phyloP scores from a whole-genome alignment of 371 early-diverging fungal species.

The Dinochytrium kinnereticum region DNA sequence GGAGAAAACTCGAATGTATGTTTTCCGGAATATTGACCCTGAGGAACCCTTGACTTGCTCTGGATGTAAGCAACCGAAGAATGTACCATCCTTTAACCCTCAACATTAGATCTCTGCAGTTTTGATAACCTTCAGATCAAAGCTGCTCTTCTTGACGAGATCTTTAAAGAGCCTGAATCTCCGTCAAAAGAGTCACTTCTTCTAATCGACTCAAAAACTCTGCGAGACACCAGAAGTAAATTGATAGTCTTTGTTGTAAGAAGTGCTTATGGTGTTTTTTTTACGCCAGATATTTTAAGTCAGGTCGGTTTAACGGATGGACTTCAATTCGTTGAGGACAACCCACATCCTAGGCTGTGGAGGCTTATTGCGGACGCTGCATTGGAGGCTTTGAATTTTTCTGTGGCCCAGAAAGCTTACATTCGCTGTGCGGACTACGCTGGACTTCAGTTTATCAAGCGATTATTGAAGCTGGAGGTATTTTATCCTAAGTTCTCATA shows the following conservation, averaged over 20 bases:
- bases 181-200: conserved; percentile 44
- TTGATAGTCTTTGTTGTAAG: too few relatives aligned
- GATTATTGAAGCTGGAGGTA: conserved; percentile 53
- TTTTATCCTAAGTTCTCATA: neutral
- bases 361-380: conserved; percentile 56
- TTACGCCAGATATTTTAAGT: conserved; percentile 39
- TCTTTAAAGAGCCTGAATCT: conserved; percentile 50
- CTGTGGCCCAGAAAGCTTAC: conserved; percentile 52
- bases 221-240: conserved; percentile 54
- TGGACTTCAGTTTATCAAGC: conserved; percentile 56
- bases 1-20: conserved; percentile 60
- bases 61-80: conserved; percentile 59
- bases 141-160: conserved; percentile 52
- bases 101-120: conserved; percentile 51
- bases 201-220: conserved; percentile 47
- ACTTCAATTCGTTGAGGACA: conserved; percentile 53
- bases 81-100: too few relatives aligned
- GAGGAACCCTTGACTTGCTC: conserved; percentile 58
- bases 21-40: conserved; percentile 54
- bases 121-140: conserved; percentile 57
- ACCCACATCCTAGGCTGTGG: conserved; percentile 60
- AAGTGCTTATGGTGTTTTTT: neutral
- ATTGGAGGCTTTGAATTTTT: conserved; percentile 52
- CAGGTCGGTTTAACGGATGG: conserved; percentile 54
- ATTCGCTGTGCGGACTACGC: conserved; percentile 53